These are phyloP conservation scores for Chloranthus sessilifolius DNA, from an alignment of 164 flowering plant species.

Conservation along the genomic window DNA sequence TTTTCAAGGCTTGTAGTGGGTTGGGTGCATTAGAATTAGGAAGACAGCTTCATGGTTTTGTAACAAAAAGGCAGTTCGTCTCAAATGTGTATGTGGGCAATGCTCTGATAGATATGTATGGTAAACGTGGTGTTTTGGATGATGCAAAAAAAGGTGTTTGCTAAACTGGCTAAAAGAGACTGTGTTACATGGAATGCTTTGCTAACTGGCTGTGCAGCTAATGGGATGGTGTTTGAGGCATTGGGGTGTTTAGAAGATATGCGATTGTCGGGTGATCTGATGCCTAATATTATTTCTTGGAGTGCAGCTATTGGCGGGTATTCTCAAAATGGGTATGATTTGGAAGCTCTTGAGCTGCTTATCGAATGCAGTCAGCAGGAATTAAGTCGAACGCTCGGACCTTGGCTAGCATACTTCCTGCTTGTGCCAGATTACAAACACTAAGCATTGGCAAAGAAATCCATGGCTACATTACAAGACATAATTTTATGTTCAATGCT, in stretches of 20 bases:
- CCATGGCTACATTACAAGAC: conserved; percentile 58
- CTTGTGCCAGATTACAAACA: conserved; percentile 52
- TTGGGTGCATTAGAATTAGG: conserved; percentile 42
- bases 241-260: conserved; percentile 42
- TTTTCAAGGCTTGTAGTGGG: conserved; percentile 54
- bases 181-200: conserved; percentile 71
- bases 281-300: conserved; percentile 66
- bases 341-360: conserved; percentile 51
- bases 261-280: conserved; percentile 20
- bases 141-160: conserved; percentile 47
- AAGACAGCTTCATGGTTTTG: conserved; percentile 58
- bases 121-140: conserved; percentile 56
- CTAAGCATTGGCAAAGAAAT: conserved; percentile 46
- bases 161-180: conserved; percentile 36
- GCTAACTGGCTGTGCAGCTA: conserved; percentile 48
- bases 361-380: conserved; percentile 42
- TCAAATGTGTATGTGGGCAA: conserved; percentile 59
- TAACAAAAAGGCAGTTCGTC: conserved; percentile 35
- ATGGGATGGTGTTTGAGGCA: conserved; percentile 60
- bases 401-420: conserved; percentile 61
- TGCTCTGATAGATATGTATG: conserved; percentile 73
- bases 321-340: conserved; percentile 51
- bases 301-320: conserved; percentile 71
- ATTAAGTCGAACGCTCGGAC: conserved; percentile 57
- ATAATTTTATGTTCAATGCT: conserved; percentile 42